Conservation (phyloP, 148 eudicot species). For the Silene conica region DNA sequence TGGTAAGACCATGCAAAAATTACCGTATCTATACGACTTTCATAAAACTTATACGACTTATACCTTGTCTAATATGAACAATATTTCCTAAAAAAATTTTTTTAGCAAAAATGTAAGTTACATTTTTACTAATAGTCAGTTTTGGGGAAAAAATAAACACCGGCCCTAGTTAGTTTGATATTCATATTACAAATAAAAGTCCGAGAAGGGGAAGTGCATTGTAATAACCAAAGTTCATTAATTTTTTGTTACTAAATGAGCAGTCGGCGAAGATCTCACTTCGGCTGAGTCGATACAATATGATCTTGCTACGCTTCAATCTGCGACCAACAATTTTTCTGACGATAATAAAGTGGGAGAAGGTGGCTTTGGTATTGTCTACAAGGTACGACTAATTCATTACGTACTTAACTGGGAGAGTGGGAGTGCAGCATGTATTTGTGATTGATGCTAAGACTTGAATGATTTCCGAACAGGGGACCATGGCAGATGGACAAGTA, state of each 20-base stretch:
- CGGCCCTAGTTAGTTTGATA: too few species aligned
- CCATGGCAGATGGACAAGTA: constrained; percentile 27
- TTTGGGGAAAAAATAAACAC: too few species aligned
- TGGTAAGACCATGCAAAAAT: constrained; percentile 14
- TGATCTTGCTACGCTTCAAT: constrained; percentile 27
- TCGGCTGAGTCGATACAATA: constrained; percentile 31
- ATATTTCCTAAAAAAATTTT: too few species aligned
- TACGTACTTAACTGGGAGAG: background rate
- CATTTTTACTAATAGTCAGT: too few species aligned
- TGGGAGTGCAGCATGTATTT: background rate
- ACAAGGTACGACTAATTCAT: constrained; percentile 29
- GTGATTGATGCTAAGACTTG: background rate
- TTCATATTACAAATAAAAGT: too few species aligned
- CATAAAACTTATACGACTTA: too few species aligned
- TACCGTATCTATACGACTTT: background rate
- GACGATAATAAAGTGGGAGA: constrained; percentile 28
- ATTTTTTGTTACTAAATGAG: background rate
- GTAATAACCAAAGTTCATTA: too few species aligned
- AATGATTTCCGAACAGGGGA: constrained; percentile 24
- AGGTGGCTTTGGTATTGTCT: constrained; percentile 48
- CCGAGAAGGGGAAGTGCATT: too few species aligned
- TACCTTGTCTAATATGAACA: too few species aligned
- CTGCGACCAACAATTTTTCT: constrained; percentile 35
- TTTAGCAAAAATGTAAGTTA: too few species aligned
- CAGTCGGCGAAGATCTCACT: constrained; percentile 23